phyloP scores from a whole-genome alignment of 345 rosid genomes.

The Citrus medica region DNA sequence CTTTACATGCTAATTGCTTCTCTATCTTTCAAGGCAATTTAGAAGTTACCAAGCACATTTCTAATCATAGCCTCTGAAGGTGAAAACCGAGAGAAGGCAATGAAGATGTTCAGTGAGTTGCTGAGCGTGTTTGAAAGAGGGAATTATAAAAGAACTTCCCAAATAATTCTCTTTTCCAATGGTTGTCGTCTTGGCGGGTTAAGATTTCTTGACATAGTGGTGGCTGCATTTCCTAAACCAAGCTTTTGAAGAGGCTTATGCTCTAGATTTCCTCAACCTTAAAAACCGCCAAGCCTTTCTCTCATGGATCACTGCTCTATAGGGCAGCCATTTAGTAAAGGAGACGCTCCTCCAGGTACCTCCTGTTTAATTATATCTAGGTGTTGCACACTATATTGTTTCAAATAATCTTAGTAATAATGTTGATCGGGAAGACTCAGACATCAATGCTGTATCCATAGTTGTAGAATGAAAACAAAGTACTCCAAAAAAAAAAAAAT shows the following conservation, averaged over 20 bases:
- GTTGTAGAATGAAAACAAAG: too few species aligned
- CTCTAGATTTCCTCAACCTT: not conserved
- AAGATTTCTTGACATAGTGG: constrained; percentile 18
- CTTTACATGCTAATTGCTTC: not conserved
- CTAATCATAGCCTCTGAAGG: constrained; percentile 8
- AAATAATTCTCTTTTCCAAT: not conserved
- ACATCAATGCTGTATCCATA: too few species aligned
- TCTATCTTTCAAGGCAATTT: not conserved
- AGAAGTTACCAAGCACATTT: not conserved
- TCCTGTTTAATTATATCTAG: not conserved
- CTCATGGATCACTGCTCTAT: constrained; percentile 16
- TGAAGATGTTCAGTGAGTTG: constrained; percentile 1
- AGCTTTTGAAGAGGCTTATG: constrained; percentile 20
- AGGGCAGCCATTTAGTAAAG: constrained; percentile 13
- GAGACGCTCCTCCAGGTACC: constrained; percentile 13
- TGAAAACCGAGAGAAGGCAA: constrained; percentile 18
- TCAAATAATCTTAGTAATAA: not conserved
- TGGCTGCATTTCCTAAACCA: constrained; percentile 10
- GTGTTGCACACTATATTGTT: not conserved
- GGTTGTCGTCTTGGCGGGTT: constrained; percentile 6
- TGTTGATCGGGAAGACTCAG: not conserved
- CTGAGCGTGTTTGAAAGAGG: constrained; percentile 19
- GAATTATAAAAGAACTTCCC: constrained; percentile 21
- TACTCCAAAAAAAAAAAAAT: fast-evolving
- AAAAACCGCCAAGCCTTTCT: constrained; percentile 4